Conservation (phyloP, 192 early-diverging fungal genomes). For the Mortierella alpina region DNA sequence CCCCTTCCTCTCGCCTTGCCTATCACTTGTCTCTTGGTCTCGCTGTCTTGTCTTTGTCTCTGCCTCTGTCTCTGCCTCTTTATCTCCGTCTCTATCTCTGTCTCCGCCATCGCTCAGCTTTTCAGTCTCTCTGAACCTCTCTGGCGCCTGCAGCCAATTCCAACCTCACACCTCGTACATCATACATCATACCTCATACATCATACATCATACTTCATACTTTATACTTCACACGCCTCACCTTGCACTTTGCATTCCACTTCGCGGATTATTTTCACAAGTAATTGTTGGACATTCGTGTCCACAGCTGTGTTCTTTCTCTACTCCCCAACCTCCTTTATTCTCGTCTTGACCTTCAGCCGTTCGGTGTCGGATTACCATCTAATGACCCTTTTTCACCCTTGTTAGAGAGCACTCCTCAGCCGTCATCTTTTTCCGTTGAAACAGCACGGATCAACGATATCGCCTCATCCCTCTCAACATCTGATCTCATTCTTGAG, state of each 20-base stretch:
- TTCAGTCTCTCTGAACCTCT: no score
- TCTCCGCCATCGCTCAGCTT: background rate
- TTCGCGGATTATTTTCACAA: background rate
- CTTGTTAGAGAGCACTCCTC: slow-evolving; percentile 13
- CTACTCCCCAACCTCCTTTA: no score
- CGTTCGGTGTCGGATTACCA: background rate
- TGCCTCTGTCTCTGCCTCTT: background rate
- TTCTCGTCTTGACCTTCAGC: background rate
- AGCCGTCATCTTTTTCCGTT: slow-evolving; percentile 5
- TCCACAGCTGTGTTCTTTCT: background rate
- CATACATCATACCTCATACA: background rate
- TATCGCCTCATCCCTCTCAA: background rate
- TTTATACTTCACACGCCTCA: background rate
- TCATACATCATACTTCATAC: background rate
- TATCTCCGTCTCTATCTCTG: background rate
- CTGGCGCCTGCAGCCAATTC: no score
- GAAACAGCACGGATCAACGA: slow-evolving; percentile 17
- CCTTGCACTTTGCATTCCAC: background rate
- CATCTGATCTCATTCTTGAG: background rate
- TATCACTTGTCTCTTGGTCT: background rate
- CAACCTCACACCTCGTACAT: no score
- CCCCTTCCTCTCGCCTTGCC: no score
- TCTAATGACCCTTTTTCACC: background rate
- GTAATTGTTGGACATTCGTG: background rate
- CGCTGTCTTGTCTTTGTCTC: background rate